A percentile compares a stretch with the other conserved stretches of the same genome.
Evolutionary conservation across 2,329 filamentous ascomycete species (phyloP).

Genomic region (Neocucurbitaria cava): DNA sequence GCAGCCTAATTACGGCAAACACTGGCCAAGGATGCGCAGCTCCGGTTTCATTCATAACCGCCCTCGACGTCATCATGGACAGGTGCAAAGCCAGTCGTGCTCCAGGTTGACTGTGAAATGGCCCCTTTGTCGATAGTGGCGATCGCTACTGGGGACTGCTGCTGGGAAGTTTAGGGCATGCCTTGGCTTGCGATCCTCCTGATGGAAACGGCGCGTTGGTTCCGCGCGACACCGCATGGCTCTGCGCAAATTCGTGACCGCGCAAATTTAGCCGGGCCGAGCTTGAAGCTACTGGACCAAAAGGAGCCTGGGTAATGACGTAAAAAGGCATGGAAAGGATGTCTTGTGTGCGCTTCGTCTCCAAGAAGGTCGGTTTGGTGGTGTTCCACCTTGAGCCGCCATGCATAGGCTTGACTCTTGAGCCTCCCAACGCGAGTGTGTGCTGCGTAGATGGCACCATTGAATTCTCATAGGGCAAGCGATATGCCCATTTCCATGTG

Average conservation of each 20-base stretch:
- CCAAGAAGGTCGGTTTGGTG: no score
- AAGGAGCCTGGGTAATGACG: constrained; percentile 2
- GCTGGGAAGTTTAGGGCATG: neutral
- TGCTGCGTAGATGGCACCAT: neutral
- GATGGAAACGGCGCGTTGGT: constrained; percentile 16
- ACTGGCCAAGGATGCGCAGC: constrained; percentile 6
- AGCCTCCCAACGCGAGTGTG: neutral
- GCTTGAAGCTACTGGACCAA: constrained; percentile 8
- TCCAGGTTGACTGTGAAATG: neutral
- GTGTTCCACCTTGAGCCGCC: neutral
- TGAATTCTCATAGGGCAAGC: neutral
- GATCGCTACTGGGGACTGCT: constrained; percentile 12
- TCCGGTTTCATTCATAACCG: constrained; percentile 21
- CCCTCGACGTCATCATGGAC: constrained; percentile 24
- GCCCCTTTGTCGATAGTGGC: neutral
- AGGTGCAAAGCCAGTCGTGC: constrained; percentile 4
- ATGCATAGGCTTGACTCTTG: neutral
- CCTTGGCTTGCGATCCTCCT: neutral
- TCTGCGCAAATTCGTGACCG: constrained; percentile 12
- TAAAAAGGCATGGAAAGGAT: neutral
- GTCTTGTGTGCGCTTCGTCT: no score
- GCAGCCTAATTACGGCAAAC: neutral
- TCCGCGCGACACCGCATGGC: constrained; percentile 24
- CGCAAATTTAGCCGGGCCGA: constrained; percentile 1
- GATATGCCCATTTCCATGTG: neutral